Conservation (phyloP, 495 filamentous ascomycete species). For the Penicillium canariense region DNA sequence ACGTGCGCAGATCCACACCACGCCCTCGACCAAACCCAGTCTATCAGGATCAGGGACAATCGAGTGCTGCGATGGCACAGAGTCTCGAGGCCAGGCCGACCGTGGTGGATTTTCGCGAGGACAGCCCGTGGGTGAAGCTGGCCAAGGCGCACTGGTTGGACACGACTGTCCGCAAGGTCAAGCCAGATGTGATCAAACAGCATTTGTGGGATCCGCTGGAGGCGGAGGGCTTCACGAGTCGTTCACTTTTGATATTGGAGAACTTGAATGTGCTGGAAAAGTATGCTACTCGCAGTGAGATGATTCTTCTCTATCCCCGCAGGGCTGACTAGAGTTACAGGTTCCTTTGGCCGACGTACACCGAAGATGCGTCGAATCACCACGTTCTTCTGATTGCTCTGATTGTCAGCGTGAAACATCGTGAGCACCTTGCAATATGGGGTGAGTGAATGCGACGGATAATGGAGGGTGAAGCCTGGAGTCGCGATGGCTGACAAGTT, state of each 20-base stretch:
- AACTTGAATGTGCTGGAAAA: constrained; percentile 88
- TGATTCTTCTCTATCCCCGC: background rate
- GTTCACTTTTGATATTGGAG: constrained; percentile 78
- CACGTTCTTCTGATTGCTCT: constrained; percentile 83
- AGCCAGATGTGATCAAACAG: constrained; percentile 78
- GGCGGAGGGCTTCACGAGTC: constrained; percentile 71
- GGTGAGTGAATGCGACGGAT: constrained; percentile 44
- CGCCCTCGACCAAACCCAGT: constrained; percentile 29
- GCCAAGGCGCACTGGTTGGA: constrained; percentile 85
- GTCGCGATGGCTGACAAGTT: constrained; percentile 13
- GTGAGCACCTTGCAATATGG: constrained; percentile 88
- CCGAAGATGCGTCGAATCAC: constrained; percentile 83
- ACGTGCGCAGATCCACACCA: constrained; percentile 34
- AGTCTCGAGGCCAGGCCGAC: constrained; percentile 54
- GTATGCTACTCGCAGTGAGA: constrained; percentile 39
- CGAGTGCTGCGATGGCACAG: constrained; percentile 45
- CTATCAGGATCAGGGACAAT: constrained; percentile 27
- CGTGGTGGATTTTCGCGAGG: constrained; percentile 69
- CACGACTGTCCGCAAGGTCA: constrained; percentile 68
- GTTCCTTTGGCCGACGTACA: constrained; percentile 92
- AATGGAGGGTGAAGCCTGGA: background rate
- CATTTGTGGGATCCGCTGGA: constrained; percentile 92
- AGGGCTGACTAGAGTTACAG: constrained; percentile 43
- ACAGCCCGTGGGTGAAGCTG: constrained; percentile 76
- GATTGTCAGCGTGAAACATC: constrained; percentile 81